These are phyloP conservation scores for Anacardium occidentale DNA, from an alignment of 345 rosid genomes.

Conservation along the genomic window DNA sequence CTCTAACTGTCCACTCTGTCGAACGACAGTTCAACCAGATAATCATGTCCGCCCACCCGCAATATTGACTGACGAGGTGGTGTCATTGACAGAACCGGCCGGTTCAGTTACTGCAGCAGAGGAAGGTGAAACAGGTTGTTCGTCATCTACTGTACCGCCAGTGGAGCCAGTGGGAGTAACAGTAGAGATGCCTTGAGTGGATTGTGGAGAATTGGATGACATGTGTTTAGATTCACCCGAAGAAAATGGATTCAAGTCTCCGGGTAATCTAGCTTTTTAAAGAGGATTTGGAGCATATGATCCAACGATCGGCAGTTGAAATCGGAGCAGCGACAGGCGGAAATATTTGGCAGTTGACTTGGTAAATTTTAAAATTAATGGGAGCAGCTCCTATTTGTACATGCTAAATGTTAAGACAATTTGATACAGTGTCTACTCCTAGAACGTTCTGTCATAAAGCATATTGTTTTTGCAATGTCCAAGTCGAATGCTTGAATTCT, in stretches of 20 bases:
- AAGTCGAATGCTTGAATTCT: too few relatives aligned
- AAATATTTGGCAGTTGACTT: too few relatives aligned
- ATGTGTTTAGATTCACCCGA: slow-evolving; percentile 17
- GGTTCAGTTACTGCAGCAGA: slow-evolving; percentile 13
- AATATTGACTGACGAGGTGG: neutral
- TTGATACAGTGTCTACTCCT: too few relatives aligned
- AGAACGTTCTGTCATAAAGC: too few relatives aligned
- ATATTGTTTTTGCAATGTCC: too few relatives aligned
- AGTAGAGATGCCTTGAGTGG: slow-evolving; percentile 34
- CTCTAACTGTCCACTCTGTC: slow-evolving; percentile 78
- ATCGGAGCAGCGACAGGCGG: too few relatives aligned
- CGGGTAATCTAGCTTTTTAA: slow-evolving; percentile 35
- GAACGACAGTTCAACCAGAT: slow-evolving; percentile 53
- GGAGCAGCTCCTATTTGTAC: too few relatives aligned
- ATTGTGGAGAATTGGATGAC: slow-evolving; percentile 21
- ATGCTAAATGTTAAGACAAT: too few relatives aligned
- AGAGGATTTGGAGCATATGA: slow-evolving; percentile 36
- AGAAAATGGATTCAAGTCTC: slow-evolving; percentile 22
- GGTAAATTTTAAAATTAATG: too few relatives aligned
- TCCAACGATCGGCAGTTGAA: neutral
- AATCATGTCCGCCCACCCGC: slow-evolving; percentile 12
- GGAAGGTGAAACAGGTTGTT: slow-evolving; percentile 24
- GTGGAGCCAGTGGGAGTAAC: slow-evolving; percentile 16
- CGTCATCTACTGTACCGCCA: slow-evolving; percentile 15
- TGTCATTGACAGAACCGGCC: slow-evolving; percentile 5